Percentiles rank a stretch among this genome's conserved stretches.
Evolutionary conservation across 208 protist genomes (phyloP).

Genomic region (Lotmaria passim): DNA sequence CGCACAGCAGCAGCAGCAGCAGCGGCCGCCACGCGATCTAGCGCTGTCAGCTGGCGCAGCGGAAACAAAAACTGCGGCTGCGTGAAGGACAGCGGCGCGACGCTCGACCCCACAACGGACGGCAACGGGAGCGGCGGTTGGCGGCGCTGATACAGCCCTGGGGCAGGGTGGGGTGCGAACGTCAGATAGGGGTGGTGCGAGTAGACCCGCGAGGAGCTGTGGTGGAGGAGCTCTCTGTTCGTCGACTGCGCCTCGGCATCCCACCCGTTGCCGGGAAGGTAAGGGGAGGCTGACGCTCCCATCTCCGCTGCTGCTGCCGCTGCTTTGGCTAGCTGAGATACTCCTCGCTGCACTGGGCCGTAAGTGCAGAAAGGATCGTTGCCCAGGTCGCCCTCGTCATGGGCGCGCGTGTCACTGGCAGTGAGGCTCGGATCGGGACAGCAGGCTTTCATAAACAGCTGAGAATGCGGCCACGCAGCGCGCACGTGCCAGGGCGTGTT

Average conservation of each 20-base stretch:
- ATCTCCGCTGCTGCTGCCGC: too few relatives aligned
- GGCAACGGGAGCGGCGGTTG: neutral
- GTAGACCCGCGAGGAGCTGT: neutral
- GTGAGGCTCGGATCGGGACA: neutral
- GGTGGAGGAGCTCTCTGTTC: too few relatives aligned
- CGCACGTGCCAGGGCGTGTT: conserved; percentile 23
- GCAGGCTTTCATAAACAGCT: conserved; percentile 4
- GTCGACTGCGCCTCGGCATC: too few relatives aligned
- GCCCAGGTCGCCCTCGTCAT: neutral
- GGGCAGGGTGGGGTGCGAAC: neutral
- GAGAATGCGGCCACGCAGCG: conserved; percentile 7
- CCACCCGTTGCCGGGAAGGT: too few relatives aligned
- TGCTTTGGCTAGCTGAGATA: too few relatives aligned
- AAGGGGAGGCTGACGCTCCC: too few relatives aligned
- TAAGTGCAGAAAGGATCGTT: conserved; percentile 14
- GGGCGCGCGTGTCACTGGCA: too few relatives aligned
- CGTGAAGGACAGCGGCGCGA: conserved; percentile 13
- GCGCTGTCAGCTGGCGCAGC: neutral
- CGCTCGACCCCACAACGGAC: neutral
- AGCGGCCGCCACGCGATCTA: neutral
- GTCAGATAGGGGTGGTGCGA: neutral
- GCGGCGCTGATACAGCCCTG: neutral
- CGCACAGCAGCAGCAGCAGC: neutral
- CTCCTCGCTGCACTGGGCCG: neutral
- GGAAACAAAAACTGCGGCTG: conserved; percentile 23